Evolutionary conservation across 768 basidiomycete species (phyloP), one percentile per base, ranked within the genome.

Genomic region (Cyathus striatus): DNA sequence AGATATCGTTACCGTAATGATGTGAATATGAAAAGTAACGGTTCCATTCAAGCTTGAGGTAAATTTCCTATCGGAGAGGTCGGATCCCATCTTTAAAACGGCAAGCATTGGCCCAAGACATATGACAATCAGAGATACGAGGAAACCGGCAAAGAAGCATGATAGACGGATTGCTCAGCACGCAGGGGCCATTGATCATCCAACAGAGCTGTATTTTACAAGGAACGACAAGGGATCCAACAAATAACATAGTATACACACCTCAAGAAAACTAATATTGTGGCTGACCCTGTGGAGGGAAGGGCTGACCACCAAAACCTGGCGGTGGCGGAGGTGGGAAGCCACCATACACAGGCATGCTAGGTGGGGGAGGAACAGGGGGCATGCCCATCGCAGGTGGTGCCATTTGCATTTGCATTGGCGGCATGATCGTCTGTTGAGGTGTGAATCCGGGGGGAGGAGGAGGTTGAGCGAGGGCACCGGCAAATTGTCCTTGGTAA

Each of bases 401-500:
- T n/a, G n/a, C n/a, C 62, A 68, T 64, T n/a, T 54, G 62, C 67
- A 73, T 68, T 12, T 61, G 62, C 63, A 74, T 72, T 18, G 60
- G 67, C 27, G 78, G 76, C 49, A 82, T 65, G 30, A 85, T 70
- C 4, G 82, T 80, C 56, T 84, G 83, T 52, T 86, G 85, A 16
- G 79, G 78, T 0, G 81, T 76, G 45, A 90, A 90, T 7, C 88
- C 89, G 39, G 85, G 79, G 0, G 89, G 88, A 0, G 90, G 88
- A 2, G 86, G 82, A 0, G 87, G 86, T 38, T 78, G 82, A 3
- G 90, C 87, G 43, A 96, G 74, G 13, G 77, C 85, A 27, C 92
- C 92, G 7, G 92, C 92, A 57, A 92, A 95, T 64, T 94, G 92
- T n/a, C 92, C 92, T 67, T 88, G 83, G 55, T 89, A 87, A 1